Conservation (phyloP, 768 basidiomycete genomes). For the Agaricus blazei region DNA sequence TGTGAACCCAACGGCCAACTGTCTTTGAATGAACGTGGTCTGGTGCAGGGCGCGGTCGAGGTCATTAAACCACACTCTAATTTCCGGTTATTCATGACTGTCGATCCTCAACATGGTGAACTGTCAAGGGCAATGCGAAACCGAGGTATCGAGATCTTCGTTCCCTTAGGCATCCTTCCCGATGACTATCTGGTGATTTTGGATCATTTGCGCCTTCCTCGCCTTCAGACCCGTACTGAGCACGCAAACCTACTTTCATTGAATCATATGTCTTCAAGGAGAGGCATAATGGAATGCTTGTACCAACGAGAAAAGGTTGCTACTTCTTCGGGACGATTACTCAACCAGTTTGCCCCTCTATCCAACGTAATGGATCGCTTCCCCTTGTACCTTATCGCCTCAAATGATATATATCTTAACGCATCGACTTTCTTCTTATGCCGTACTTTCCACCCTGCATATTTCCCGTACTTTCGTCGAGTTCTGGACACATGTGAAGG, state of each 20-base stretch:
- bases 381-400: constrained; percentile 24
- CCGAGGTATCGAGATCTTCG: constrained; percentile 81
- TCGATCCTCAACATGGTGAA: constrained; percentile 89
- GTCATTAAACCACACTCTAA: constrained; percentile 76
- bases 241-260: neutral
- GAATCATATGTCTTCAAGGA: constrained; percentile 1
- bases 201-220: constrained; percentile 48
- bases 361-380: constrained; percentile 37
- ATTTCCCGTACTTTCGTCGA: constrained; percentile 25
- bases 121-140: constrained; percentile 98
- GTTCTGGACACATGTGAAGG: constrained; percentile 15
- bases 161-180: constrained; percentile 30
- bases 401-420: constrained; percentile 12
- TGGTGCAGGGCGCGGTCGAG: constrained; percentile 71
- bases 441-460: constrained; percentile 26
- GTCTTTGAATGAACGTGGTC: constrained; percentile 86
- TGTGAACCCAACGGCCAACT: constrained; percentile 84
- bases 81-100: constrained; percentile 92
- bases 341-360: constrained; percentile 46
- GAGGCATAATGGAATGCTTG: constrained; percentile 22
- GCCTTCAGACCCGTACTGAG: constrained; percentile 3
- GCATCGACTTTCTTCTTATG: constrained; percentile 30
- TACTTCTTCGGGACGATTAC: constrained; percentile 31
- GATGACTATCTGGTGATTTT: constrained; percentile 45
- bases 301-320: constrained; percentile 2